Conservation (phyloP, 2,329 filamentous ascomycete species). For the Magnaporthiopsis rhizophila region DNA sequence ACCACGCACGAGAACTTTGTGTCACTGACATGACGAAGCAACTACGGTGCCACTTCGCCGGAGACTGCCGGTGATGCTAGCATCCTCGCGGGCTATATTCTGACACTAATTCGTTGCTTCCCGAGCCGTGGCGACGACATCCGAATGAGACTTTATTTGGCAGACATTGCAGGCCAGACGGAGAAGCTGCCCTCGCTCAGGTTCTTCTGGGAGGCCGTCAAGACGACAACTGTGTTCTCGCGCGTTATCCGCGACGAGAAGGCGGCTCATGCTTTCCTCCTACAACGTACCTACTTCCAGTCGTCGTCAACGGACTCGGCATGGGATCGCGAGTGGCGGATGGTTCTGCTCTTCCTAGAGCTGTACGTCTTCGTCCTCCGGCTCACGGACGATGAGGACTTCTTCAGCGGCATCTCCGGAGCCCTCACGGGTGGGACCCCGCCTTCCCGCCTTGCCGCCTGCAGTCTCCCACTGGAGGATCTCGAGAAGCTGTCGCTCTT, state of each 20-base stretch:
- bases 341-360: slow-evolving; percentile 84
- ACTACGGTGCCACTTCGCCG: slow-evolving; percentile 21
- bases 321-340: slow-evolving; percentile 70
- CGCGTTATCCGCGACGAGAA: slow-evolving; percentile 23
- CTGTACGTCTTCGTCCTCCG: slow-evolving; percentile 89
- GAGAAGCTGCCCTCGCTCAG: slow-evolving; percentile 57
- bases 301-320: slow-evolving; percentile 17
- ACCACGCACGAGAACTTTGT: slow-evolving; percentile 6
- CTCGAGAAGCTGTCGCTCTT: slow-evolving; percentile 71
- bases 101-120: slow-evolving; percentile 80
- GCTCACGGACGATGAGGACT: slow-evolving; percentile 94
- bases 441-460: slow-evolving; percentile 44
- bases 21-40: slow-evolving; percentile 18
- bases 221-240: slow-evolving; percentile 32
- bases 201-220: slow-evolving; percentile 70
- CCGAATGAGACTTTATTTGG: slow-evolving; percentile 86
- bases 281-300: slow-evolving; percentile 14
- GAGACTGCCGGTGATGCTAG: slow-evolving; percentile 53
- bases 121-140: slow-evolving; percentile 78
- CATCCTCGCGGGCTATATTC: slow-evolving; percentile 74
- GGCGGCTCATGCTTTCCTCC: slow-evolving; percentile 21
- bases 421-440: slow-evolving; percentile 17
- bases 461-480: slow-evolving; percentile 63
- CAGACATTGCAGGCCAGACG: slow-evolving; percentile 45
- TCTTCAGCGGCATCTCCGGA: slow-evolving; percentile 43